A percentile compares a stretch with the other conserved stretches of the same genome.
phyloP scores from a whole-genome alignment of 345 rosid species.

The Turnera subulata region DNA sequence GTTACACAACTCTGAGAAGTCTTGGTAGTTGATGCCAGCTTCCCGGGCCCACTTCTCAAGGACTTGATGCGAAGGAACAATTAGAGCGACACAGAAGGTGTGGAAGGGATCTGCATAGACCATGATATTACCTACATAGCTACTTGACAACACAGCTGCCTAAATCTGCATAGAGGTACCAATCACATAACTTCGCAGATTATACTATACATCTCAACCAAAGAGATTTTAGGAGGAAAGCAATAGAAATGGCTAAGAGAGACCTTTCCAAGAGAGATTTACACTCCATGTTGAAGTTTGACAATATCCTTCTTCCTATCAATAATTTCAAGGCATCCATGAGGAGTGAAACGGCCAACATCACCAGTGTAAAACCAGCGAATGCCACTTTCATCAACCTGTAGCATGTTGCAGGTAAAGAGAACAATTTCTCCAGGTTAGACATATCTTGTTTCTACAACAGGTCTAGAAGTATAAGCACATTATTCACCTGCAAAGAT shows the following conservation, averaged over 20 bases:
- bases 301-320: conserved; percentile 94
- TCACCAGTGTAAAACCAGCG: conserved; percentile 92
- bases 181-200: neutral
- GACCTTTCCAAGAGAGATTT: conserved; percentile 89
- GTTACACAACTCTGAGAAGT: conserved; percentile 49
- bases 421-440: neutral
- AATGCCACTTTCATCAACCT: conserved; percentile 80
- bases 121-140: conserved; percentile 76
- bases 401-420: conserved; percentile 10
- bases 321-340: conserved; percentile 89
- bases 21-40: conserved; percentile 42
- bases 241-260: neutral
- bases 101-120: conserved; percentile 72
- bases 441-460: no score
- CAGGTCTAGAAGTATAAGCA: neutral
- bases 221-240: neutral
- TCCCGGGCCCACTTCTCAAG: conserved; percentile 73
- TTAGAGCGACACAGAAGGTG: conserved; percentile 68
- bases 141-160: conserved; percentile 53
- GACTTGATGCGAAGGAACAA: conserved; percentile 53
- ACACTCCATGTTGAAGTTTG: conserved; percentile 94
- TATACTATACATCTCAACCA: neutral
- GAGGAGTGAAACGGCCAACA: conserved; percentile 73
- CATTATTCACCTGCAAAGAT: neutral
- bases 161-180: conserved; percentile 54